Percentiles rank a stretch among this genome's conserved stretches.
Evolutionary conservation across 2,329 filamentous ascomycete genomes (phyloP).

Genomic region (Colletotrichum higginsianum): DNA sequence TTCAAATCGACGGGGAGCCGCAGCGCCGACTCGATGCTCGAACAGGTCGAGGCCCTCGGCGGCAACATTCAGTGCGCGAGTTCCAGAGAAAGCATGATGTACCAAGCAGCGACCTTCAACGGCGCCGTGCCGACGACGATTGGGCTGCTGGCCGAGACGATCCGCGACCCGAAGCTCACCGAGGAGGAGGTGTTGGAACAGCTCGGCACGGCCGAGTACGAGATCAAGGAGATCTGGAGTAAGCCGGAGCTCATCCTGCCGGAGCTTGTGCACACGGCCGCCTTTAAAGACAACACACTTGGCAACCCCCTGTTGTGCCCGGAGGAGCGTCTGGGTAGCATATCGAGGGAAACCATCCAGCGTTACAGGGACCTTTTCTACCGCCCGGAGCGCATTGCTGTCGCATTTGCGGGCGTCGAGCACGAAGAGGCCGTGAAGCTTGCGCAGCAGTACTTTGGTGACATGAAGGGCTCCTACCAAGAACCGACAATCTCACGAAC

Average conservation of each 20-base stretch:
- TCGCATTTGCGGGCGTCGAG: constrained; percentile 93
- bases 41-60: constrained; percentile 88
- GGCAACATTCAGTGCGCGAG: constrained; percentile 98
- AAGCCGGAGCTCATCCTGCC: constrained; percentile 97
- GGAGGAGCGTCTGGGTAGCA: constrained; percentile 82
- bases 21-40: constrained; percentile 87
- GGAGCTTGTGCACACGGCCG: constrained; percentile 94
- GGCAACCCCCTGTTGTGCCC: constrained; percentile 95
- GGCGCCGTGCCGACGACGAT: constrained; percentile 87
- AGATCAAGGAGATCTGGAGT: constrained; percentile 96
- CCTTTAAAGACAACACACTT: constrained; percentile 95
- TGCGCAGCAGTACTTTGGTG: constrained; percentile 89
- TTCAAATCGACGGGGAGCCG: constrained; percentile 88
- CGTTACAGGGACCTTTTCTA: constrained; percentile 89
- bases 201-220: constrained; percentile 91
- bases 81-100: constrained; percentile 96
- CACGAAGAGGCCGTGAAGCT: constrained; percentile 85
- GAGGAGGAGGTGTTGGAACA: constrained; percentile 90
- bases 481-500: constrained; percentile 66
- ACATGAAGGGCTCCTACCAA: constrained; percentile 76
- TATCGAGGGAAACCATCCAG: constrained; percentile 80
- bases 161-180: constrained; percentile 87
- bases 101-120: constrained; percentile 98
- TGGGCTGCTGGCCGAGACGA: constrained; percentile 91
- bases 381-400: constrained; percentile 89